phyloP scores from a whole-genome alignment of 768 basidiomycete species.

The Rhizopogon vinicolor region DNA sequence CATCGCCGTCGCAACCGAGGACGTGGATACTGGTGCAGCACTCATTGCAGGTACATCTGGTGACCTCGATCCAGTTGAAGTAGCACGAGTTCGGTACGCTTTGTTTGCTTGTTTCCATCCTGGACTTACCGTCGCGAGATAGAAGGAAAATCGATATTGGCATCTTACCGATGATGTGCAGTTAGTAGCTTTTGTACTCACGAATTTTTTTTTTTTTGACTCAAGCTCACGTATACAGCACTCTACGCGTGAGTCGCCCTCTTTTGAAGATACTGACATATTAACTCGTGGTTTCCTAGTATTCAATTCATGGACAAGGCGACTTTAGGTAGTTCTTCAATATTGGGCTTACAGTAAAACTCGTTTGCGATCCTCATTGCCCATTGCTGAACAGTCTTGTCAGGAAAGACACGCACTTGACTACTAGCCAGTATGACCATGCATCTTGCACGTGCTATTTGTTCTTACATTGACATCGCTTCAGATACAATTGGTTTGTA shows the following conservation, averaged over 20 bases:
- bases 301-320: constrained; percentile 81
- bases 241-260: constrained; percentile 49
- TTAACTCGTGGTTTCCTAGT: constrained; percentile 28
- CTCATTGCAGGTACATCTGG: too few species aligned
- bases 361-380: neutral
- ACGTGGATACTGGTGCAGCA: too few species aligned
- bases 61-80: constrained; percentile 39
- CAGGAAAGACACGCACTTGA: constrained; percentile 57
- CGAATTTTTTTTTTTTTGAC: neutral
- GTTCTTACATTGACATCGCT: neutral
- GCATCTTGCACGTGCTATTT: neutral
- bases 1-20: too few species aligned
- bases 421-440: constrained; percentile 53
- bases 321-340: constrained; percentile 61
- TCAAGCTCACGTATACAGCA: constrained; percentile 23
- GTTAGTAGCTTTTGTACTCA: constrained; percentile 35
- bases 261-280: neutral
- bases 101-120: neutral
- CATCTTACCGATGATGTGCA: constrained; percentile 64
- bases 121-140: neutral
- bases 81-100: constrained; percentile 44
- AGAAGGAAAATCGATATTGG: constrained; percentile 22
- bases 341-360: constrained; percentile 63
- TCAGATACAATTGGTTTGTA: constrained; percentile 68
- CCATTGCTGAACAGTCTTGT: neutral